phyloP scores from a whole-genome alignment of 768 basidiomycete genomes.

The Suillus lakei region DNA sequence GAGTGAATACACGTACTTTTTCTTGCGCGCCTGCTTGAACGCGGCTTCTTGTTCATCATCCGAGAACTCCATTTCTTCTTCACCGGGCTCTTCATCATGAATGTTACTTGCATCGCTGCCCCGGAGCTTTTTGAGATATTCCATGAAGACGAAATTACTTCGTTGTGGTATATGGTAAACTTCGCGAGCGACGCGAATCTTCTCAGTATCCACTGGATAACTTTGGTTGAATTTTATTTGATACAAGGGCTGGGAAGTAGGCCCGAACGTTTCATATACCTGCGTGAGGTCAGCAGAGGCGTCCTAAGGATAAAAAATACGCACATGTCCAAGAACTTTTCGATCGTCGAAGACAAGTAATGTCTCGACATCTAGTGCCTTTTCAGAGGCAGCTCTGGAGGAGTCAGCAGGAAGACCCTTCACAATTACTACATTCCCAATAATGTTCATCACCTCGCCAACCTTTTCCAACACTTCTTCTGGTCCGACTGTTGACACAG shows the following conservation, averaged over 20 bases:
- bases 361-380: slow-evolving; percentile 86
- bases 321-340: slow-evolving; percentile 88
- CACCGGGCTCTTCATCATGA: slow-evolving; percentile 91
- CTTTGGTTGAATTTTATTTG: slow-evolving; percentile 78
- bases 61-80: slow-evolving; percentile 91
- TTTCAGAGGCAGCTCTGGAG: slow-evolving; percentile 53
- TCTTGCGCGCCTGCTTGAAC: slow-evolving; percentile 62
- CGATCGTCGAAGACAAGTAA: slow-evolving; percentile 90
- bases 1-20: slow-evolving; percentile 48
- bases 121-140: slow-evolving; percentile 68
- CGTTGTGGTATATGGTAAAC: slow-evolving; percentile 84
- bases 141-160: slow-evolving; percentile 85
- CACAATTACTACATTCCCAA: slow-evolving; percentile 76
- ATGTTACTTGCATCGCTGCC: slow-evolving; percentile 96
- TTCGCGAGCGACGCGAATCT: slow-evolving; percentile 57
- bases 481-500: slow-evolving; percentile 62
- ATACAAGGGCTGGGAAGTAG: slow-evolving; percentile 88
- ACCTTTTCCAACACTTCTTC: slow-evolving; percentile 75
- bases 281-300: slow-evolving; percentile 36
- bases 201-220: slow-evolving; percentile 63
- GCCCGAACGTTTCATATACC: slow-evolving; percentile 97
- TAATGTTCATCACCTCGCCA: slow-evolving; percentile 77
- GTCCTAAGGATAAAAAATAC: slow-evolving; percentile 33
- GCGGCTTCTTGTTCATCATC: slow-evolving; percentile 92
- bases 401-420: slow-evolving; percentile 57